Evolutionary conservation across 2,329 filamentous ascomycete genomes (phyloP), one percentile per base, ranked within the genome.

Genomic region (Phyllosticta paracitricarpa): DNA sequence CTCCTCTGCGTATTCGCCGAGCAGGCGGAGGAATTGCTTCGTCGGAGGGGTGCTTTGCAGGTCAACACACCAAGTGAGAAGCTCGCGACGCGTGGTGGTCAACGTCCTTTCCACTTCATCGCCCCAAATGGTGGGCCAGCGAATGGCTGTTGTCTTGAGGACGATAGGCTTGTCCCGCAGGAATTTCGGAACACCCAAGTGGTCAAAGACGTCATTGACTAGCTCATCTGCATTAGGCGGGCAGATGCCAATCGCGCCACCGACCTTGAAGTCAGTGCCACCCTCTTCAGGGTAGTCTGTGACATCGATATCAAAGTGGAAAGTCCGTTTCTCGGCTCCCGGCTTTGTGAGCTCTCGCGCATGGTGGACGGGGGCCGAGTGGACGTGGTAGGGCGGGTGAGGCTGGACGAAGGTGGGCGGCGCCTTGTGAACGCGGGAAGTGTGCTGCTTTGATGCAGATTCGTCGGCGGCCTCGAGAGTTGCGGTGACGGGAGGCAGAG

Each of bases 91-190:
- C 0, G 92, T 97, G 3, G 93, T 96, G 61, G 92, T 80, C n/a
- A 99, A 79, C 71, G 94, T 87, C 61, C 94, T 85, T 6, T 92
- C 76, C 73, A 89, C 77, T 22, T 97, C 93, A 2, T 96, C 90
- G 52, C 93, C 94, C 94, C 94, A 99, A 57, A 99, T 95, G 0
- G 94, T 99, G 3, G 94, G 94, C 93, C 93, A 99, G 57, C 94
- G 84, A 35, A 93, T 93, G 63, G 81, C 84, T 40, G 82, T 84
- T 0, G 94, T 97, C 72, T 86, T 86, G 67, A 97, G 77, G 19
- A 88, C 79, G 19, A 96, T 82, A 14, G 88, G 87, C 79, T 90
- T 94, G 76, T 96, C 89, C 30, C 94, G 88, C 63, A 94, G 81
- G 70, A 88, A 89, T 48, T 85, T 87, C 3, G 92, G 92, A 24